phyloP scores from a whole-genome alignment of 2,329 filamentous ascomycete species.

The Gaeumannomyces tritici region DNA sequence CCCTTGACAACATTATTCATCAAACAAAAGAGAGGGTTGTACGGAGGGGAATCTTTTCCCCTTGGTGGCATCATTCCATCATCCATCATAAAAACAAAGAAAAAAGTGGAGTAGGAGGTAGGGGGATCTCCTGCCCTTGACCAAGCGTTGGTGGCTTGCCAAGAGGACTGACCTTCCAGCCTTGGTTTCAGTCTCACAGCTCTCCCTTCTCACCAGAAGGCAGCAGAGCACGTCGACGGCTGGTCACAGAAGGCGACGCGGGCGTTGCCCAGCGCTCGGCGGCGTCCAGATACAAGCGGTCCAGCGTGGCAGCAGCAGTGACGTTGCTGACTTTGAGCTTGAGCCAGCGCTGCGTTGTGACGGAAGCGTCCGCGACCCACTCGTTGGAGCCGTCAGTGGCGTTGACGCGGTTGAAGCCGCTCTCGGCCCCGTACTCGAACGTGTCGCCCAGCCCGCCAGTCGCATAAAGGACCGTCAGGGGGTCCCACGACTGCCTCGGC shows the following conservation, averaged over 20 bases:
- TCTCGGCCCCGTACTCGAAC: conserved; percentile 25
- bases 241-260: not conserved
- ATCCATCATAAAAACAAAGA: no score
- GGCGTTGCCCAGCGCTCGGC: not conserved
- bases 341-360: conserved; percentile 29
- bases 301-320: not conserved
- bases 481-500: conserved; percentile 29
- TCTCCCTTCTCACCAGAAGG: not conserved
- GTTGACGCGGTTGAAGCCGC: conserved; percentile 29
- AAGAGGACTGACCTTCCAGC: not conserved
- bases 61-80: no score
- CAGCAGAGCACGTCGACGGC: not conserved
- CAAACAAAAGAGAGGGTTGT: no score
- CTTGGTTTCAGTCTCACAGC: not conserved
- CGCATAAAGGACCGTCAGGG: conserved; percentile 29
- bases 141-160: no score
- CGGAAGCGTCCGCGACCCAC: conserved; percentile 27
- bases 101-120: no score
- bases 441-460: conserved; percentile 22
- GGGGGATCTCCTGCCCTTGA: no score
- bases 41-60: no score
- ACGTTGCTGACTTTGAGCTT: conserved; percentile 12
- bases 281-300: conserved; percentile 1
- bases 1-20: no score
- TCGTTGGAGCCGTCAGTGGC: conserved; percentile 26